phyloP scores from a whole-genome alignment of 176 grass and related monocot genomes.

The Secale cereale region DNA sequence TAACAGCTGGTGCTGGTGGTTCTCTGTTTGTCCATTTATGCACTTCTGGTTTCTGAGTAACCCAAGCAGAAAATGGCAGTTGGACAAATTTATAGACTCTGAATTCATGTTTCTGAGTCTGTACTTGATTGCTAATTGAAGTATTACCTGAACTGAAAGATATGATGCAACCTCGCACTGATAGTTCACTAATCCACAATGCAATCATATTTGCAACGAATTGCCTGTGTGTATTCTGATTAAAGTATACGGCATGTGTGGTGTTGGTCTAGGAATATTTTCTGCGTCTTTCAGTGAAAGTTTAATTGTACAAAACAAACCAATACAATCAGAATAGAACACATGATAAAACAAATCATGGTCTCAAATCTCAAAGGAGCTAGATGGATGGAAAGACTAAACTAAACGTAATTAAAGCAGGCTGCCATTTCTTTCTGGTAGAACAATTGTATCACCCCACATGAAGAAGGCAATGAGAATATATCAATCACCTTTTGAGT shows the following conservation, averaged over 20 bases:
- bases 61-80: constrained; percentile 6
- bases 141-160: background rate
- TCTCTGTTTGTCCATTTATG: background rate
- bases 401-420: background rate
- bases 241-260: constrained; percentile 16
- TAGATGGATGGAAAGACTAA: constrained; percentile 17
- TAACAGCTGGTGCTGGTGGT: background rate
- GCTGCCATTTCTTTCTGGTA: background rate
- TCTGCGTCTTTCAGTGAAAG: background rate
- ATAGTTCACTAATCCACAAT: constrained; percentile 4
- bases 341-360: background rate
- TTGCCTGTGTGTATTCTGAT: background rate
- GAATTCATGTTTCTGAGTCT: no score
- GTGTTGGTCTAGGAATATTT: constrained; percentile 19
- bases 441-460: constrained; percentile 17
- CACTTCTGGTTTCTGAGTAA: background rate
- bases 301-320: background rate
- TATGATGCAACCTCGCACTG: background rate
- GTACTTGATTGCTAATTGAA: no score
- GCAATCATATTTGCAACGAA: constrained; percentile 15
- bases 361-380: constrained; percentile 17
- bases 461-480: constrained; percentile 44
- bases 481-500: constrained; percentile 26
- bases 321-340: background rate
- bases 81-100: no score